These are phyloP conservation scores for Acacia acuminata DNA, from an alignment of 306 rosid genomes.

Conservation along the genomic window DNA sequence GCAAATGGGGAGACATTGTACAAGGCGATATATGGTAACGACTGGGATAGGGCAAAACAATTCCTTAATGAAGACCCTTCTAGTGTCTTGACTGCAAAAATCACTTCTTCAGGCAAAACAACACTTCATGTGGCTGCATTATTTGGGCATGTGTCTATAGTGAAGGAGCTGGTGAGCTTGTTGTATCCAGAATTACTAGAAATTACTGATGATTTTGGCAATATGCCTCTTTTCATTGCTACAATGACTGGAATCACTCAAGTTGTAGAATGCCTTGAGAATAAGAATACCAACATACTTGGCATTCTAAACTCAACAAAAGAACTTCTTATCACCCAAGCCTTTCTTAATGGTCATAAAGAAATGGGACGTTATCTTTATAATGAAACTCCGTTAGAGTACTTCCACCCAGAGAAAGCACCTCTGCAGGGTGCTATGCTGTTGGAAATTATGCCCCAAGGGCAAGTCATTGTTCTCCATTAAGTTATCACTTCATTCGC, in stretches of 20 bases:
- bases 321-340: not conserved
- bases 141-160: not conserved
- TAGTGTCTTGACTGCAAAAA: not conserved
- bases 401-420: not conserved
- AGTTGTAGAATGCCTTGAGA: not conserved
- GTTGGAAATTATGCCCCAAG: too few species aligned
- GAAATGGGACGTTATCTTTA: not conserved
- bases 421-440: not conserved
- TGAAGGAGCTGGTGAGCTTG: not conserved
- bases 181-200: too few species aligned
- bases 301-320: not conserved
- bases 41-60: not conserved
- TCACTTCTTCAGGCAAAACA: not conserved
- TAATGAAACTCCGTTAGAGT: not conserved
- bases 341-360: not conserved
- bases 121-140: not conserved
- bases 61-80: accelerated
- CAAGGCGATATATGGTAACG: not conserved
- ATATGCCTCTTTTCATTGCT: not conserved
- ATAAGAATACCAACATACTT: not conserved
- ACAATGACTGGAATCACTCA: not conserved
- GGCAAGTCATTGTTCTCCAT: too few species aligned
- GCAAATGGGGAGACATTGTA: not conserved
- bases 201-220: too few species aligned
- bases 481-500: too few species aligned